phyloP scores from a whole-genome alignment of 106 monocot genomes.

The Acanthochlamys bracteata region DNA sequence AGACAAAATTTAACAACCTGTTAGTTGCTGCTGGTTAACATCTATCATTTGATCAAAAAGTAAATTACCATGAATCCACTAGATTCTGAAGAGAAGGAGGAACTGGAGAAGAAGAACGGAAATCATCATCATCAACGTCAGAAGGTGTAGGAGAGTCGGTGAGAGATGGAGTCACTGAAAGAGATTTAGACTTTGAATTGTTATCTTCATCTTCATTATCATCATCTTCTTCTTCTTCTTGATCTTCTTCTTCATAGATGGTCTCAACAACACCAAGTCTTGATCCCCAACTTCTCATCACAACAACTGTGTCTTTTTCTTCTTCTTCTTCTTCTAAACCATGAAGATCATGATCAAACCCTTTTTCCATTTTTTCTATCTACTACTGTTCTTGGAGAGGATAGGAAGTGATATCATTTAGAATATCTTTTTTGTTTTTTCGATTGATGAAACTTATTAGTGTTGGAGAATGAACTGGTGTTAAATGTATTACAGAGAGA shows the following conservation, averaged over 20 bases:
- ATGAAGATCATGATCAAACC: neutral
- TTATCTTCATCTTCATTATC: constrained; percentile 11
- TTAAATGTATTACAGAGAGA: too few species aligned
- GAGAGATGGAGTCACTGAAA: neutral
- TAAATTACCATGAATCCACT: constrained; percentile 53
- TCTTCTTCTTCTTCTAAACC: neutral
- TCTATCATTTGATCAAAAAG: neutral
- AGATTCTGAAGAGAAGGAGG: constrained; percentile 28
- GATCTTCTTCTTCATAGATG: constrained; percentile 81
- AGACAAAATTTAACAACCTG: neutral
- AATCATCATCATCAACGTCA: neutral
- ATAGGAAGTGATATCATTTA: too few species aligned
- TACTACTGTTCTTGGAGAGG: too few species aligned
- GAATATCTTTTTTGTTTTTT: too few species aligned
- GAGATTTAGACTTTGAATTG: too few species aligned
- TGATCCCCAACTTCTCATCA: constrained; percentile 44
- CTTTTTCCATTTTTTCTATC: too few species aligned
- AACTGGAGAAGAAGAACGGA: constrained; percentile 6
- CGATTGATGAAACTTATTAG: neutral
- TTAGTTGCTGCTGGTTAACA: too few species aligned
- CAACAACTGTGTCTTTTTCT: neutral
- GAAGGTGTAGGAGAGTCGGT: constrained; percentile 22
- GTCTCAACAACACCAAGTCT: constrained; percentile 62
- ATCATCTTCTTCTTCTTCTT: constrained; percentile 24
- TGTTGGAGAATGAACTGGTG: constrained; percentile 7